Percentiles rank a stretch among this genome's conserved stretches.
These are phyloP conservation scores for Sanghuangporus sanghuang DNA, from an alignment of 1,284 basidiomycete genomes.

Conservation along the genomic window DNA sequence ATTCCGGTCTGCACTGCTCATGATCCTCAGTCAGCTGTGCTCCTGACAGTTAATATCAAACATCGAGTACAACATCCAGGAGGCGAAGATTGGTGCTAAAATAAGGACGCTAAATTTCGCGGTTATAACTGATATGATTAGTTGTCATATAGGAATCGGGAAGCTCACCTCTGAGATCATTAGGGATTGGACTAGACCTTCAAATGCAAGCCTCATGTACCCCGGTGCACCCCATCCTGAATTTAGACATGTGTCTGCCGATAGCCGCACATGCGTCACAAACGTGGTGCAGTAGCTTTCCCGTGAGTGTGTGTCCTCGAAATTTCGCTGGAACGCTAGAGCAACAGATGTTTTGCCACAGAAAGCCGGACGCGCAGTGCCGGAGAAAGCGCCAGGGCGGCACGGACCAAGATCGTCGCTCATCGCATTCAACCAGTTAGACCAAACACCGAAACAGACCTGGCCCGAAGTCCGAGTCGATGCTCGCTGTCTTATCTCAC, in stretches of 20 bases:
- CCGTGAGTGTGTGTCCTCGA: neutral
- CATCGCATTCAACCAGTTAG: neutral
- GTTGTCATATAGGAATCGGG: neutral
- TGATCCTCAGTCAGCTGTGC: neutral
- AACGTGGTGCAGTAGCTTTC: conserved; percentile 3
- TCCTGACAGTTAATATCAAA: neutral
- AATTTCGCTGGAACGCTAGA: neutral
- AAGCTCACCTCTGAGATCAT: neutral
- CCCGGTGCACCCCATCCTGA: neutral
- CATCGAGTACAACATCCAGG: neutral
- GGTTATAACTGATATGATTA: neutral
- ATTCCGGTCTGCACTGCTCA: neutral
- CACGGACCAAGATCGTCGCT: neutral
- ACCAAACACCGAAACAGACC: neutral
- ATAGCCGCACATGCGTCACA: neutral
- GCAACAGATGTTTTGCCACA: neutral
- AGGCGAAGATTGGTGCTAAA: neutral
- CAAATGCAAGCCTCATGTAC: neutral
- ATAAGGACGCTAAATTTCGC: neutral
- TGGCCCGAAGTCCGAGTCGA: neutral
- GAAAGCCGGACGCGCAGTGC: neutral
- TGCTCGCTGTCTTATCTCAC: neutral
- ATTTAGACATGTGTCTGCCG: neutral
- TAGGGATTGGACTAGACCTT: neutral
- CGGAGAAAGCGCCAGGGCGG: neutral